Evolutionary conservation across 768 basidiomycete genomes (phyloP), one percentile per base, ranked within the genome.

Genomic region (Auricularia sp.): DNA sequence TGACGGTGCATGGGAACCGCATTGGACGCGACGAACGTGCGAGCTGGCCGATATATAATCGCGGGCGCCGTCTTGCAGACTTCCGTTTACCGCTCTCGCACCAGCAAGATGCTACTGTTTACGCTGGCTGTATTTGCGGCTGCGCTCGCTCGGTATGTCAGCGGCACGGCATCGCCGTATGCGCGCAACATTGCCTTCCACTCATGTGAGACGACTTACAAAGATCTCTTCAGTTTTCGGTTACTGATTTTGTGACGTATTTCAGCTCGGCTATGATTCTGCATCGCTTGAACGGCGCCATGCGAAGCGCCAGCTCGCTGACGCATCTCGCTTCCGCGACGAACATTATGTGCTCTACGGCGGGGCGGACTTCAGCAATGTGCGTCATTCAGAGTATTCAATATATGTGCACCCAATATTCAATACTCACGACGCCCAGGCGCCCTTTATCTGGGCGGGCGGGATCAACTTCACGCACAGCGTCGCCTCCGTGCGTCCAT

Each of bases 141-240:
- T 29, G 29, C 29, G 29, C 29, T 29, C 29, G 29, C 29, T 29
- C 29, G 29, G 29, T 29, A 29, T 29, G 29, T 29, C 29, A 29
- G 29, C 29, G 29, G 29, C 29, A 29, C 29, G 29, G 29, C 29
- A 29, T 29, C 47, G 21, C 64, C 74, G 11, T 73, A 78, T 42
- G 75, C 77, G 63, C 73, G 75, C 56, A 82, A 81, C 68, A 66
- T 80, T 35, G 80, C 70, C 7, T 81, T 80, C 68, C 69, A 70
- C 14, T 79, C 78, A 71, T 39, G 65, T 68, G 35, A 33, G 66
- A 29, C 29, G 2, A 29, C 2, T 29, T 3, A 29, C 29, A 29
- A 29, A 29, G 7, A 3, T 21, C 21, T 18, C 8, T 51, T 18
- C 16, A 18, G 3, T 5, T 51, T 13, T 51, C 3, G 10, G 2